Conservation (phyloP, 352 stramenopile genomes). For the Globisporangium orthogonon region DNA sequence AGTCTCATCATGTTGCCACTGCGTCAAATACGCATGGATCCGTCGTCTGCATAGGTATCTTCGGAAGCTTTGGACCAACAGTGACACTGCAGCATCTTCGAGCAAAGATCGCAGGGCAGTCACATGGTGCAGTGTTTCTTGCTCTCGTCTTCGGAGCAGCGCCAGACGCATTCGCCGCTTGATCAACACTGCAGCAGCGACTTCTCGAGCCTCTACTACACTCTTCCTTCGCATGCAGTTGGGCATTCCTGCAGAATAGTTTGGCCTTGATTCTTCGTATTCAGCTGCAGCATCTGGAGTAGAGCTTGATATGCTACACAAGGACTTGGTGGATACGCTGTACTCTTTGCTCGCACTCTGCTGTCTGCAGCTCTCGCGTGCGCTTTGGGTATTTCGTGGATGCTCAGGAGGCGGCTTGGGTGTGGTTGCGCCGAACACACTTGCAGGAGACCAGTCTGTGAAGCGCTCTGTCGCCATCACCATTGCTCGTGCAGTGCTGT, state of each 20-base stretch:
- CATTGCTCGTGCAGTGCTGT: too few species aligned
- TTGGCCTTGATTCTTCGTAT: background rate
- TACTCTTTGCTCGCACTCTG: background rate
- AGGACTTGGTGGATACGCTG: background rate
- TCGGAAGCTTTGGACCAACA: slow-evolving; percentile 2
- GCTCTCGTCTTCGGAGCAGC: slow-evolving; percentile 18
- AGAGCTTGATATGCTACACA: too few species aligned
- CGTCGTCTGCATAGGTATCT: slow-evolving; percentile 6
- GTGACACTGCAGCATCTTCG: background rate
- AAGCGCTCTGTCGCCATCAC: slow-evolving; percentile 7
- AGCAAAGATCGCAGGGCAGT: slow-evolving; percentile 7
- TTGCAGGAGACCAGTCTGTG: slow-evolving; percentile 35
- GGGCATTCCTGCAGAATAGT: too few species aligned
- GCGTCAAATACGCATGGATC: slow-evolving; percentile 16
- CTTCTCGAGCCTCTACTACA: background rate
- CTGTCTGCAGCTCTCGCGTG: background rate
- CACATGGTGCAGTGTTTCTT: slow-evolving; percentile 7
- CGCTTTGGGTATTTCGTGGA: background rate
- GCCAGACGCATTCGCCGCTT: slow-evolving; percentile 19
- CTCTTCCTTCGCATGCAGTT: background rate
- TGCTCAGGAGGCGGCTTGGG: background rate
- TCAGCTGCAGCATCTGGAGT: background rate
- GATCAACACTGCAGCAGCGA: slow-evolving; percentile 12
- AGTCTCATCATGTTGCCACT: slow-evolving; percentile 10
- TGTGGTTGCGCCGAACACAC: slow-evolving; percentile 24